Evolutionary conservation across 805 yeast genomes (phyloP).

Genomic region (Starmera dryadoides): DNA sequence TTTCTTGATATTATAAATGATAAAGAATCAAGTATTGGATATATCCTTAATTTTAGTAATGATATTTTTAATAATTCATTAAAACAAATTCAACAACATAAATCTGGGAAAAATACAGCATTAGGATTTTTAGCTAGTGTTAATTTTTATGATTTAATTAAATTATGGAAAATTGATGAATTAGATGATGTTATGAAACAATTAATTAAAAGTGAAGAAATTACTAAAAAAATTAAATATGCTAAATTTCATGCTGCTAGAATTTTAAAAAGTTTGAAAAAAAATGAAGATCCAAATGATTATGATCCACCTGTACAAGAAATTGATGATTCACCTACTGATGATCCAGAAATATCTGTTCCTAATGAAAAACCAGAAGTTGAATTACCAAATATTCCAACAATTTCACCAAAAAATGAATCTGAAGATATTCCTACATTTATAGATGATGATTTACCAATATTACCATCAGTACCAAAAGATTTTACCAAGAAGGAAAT

Average conservation of each 20-base stretch:
- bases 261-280: conserved; percentile 40
- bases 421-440: conserved; percentile 1
- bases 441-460: conserved; percentile 4
- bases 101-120: conserved; percentile 39
- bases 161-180: conserved; percentile 30
- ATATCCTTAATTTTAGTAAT: conserved; percentile 50
- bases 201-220: conserved; percentile 18
- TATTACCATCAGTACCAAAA: conserved; percentile 6
- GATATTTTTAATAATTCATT: conserved; percentile 49
- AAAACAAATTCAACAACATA: conserved; percentile 36
- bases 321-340: not conserved
- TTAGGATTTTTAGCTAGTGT: conserved; percentile 45
- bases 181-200: conserved; percentile 15
- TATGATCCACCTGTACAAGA: conserved; percentile 30
- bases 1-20: conserved; percentile 47
- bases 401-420: not conserved
- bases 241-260: conserved; percentile 58
- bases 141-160: conserved; percentile 43
- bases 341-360: not conserved
- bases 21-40: conserved; percentile 48
- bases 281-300: conserved; percentile 53
- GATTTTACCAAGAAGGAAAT: conserved; percentile 10
- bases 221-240: conserved; percentile 41
- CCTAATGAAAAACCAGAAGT: conserved; percentile 5
- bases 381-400: conserved; percentile 3